Evolutionary conservation across 2,329 filamentous ascomycete species (phyloP), one percentile per base, ranked within the genome.

Genomic region (Parafenestella ontariensis): DNA sequence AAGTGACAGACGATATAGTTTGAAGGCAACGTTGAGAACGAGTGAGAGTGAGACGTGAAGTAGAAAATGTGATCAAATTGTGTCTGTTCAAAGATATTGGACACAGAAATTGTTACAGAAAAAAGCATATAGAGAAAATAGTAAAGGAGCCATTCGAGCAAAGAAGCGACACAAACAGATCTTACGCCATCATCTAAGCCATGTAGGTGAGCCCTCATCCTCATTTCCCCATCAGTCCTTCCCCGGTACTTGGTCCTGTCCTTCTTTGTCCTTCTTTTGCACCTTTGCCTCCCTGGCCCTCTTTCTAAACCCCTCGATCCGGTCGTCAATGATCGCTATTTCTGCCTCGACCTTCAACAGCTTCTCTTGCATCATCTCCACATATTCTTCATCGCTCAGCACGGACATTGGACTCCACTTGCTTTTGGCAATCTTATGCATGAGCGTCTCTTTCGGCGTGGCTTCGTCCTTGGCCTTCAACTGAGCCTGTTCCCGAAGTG

Each of bases 321-420:
- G 87, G 49, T 94, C 91, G 66, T 95, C 90, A 31, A 94, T 81
- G 5, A 95, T 74, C 0, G 90, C 87, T 73, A 95, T 92, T 57
- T 94, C 89, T 1, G 85, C 89, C 61, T 95, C 88, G 3, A 94
- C 77, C 58, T 81, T 83, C 23, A 94, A 72, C 36, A 92, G 77
- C 75, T 88, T 91, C 71, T 93, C 89, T 26, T 82, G 79, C 66
- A 95, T 79, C 77, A 92, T 86, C 1, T 82, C 77, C 54, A 84
- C 83, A 68, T 95, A 95, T 64, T 95, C 87, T 23, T 88, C 82
- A 62, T 95, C 88, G 0, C 85, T 86, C 23, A 95, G 77, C 11
- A 84, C 83, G 64, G 83, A 88, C 58, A 95, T 79, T 0, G 90
- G 90, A 59, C 87, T 89, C 85, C 87, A 91, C 67, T 83, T 87